These are phyloP conservation scores for Aspergillus homomorphus DNA, from an alignment of 495 filamentous ascomycete genomes.

Conservation along the genomic window DNA sequence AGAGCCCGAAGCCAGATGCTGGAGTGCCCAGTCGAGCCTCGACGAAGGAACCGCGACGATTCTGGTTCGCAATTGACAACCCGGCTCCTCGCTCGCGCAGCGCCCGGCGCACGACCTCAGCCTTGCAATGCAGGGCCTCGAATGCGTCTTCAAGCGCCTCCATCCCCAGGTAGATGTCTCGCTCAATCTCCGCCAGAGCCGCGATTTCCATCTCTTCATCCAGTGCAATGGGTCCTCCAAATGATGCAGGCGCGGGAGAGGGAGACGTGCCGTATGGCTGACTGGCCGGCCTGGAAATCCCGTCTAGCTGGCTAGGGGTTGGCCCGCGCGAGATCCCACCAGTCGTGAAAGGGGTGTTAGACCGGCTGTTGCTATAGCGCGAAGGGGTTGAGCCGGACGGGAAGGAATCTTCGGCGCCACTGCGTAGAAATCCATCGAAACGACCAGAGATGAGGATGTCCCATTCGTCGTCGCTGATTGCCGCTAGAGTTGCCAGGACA, in stretches of 20 bases:
- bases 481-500: constrained; percentile 80
- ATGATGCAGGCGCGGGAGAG: constrained; percentile 41
- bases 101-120: constrained; percentile 74
- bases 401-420: constrained; percentile 70
- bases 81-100: constrained; percentile 78
- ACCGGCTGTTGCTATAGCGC: constrained; percentile 40
- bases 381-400: constrained; percentile 22
- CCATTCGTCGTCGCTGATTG: constrained; percentile 86
- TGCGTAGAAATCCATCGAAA: constrained; percentile 96
- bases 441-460: constrained; percentile 93
- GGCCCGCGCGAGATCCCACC: constrained; percentile 39
- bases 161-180: constrained; percentile 90
- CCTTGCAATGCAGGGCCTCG: constrained; percentile 81
- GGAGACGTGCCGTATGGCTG: constrained; percentile 34
- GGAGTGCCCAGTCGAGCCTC: constrained; percentile 59
- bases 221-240: constrained; percentile 68
- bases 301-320: constrained; percentile 39
- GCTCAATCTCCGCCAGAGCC: constrained; percentile 83
- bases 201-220: constrained; percentile 96
- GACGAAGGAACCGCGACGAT: constrained; percentile 54
- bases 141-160: constrained; percentile 94
- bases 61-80: constrained; percentile 72
- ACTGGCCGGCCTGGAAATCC: constrained; percentile 36
- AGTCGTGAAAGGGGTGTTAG: constrained; percentile 42
- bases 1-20: constrained; percentile 38